Percentiles rank a stretch among this genome's conserved stretches.
These are phyloP conservation scores for Trichophyton equinum DNA, from an alignment of 2,329 filamentous ascomycete species.

Conservation along the genomic window DNA sequence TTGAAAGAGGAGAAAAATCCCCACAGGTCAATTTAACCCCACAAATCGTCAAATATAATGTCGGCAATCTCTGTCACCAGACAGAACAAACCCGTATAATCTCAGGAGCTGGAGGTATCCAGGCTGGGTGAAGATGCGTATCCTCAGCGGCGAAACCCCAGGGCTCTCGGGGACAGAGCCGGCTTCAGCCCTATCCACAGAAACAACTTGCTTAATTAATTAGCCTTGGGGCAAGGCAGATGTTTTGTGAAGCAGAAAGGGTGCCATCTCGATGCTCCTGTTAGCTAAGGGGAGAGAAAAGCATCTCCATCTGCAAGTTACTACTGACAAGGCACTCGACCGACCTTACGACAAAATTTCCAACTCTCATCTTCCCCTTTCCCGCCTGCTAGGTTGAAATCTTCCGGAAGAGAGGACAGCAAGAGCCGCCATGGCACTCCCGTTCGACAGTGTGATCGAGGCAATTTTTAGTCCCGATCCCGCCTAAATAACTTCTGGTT, in stretches of 20 bases:
- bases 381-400: neutral
- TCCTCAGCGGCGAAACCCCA: neutral
- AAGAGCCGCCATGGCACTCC: neutral
- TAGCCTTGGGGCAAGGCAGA: neutral
- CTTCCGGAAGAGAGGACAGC: neutral
- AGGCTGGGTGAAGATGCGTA: neutral
- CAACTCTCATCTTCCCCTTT: neutral
- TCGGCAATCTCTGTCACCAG: neutral
- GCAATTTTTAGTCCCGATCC: neutral
- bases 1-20: neutral
- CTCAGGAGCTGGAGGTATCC: neutral
- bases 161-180: neutral
- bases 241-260: neutral
- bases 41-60: neutral
- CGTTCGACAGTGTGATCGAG: neutral
- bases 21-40: neutral
- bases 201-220: neutral
- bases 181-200: neutral
- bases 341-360: neutral
- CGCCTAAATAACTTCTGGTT: neutral
- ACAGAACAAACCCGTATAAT: neutral
- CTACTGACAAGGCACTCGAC: neutral
- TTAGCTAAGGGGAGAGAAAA: neutral
- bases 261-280: neutral
- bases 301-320: neutral